These are phyloP conservation scores for Magnaporthales sp. DNA, from an alignment of 2,329 filamentous ascomycete genomes.

Conservation along the genomic window DNA sequence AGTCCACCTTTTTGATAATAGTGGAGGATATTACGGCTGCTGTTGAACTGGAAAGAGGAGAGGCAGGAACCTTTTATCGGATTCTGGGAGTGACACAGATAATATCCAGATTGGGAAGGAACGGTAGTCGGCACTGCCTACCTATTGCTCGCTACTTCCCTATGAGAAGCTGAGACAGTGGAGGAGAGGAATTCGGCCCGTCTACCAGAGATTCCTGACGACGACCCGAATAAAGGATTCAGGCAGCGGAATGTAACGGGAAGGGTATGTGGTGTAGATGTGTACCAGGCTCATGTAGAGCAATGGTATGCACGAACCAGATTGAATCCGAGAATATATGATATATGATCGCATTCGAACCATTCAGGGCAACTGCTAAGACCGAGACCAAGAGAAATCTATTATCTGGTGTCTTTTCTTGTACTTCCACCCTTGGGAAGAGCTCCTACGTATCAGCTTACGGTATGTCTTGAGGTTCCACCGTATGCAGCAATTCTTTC, in stretches of 20 bases:
- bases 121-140: background rate
- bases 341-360: background rate
- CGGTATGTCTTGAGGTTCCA: background rate
- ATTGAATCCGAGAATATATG: no score
- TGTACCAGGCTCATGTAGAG: background rate
- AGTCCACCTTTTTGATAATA: background rate
- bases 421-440: background rate
- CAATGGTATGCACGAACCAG: background rate
- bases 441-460: background rate
- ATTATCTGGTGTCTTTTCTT: background rate
- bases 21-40: background rate
- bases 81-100: background rate
- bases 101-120: background rate
- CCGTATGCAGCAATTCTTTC: background rate
- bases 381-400: background rate
- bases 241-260: background rate
- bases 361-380: background rate
- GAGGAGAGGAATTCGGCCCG: background rate
- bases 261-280: no score
- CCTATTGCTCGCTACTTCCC: background rate
- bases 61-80: background rate
- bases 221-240: background rate
- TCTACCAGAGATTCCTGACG: background rate
- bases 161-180: background rate
- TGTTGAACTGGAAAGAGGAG: background rate